phyloP scores from a whole-genome alignment of 495 filamentous ascomycete species.

The Aspergillus sparsus region DNA sequence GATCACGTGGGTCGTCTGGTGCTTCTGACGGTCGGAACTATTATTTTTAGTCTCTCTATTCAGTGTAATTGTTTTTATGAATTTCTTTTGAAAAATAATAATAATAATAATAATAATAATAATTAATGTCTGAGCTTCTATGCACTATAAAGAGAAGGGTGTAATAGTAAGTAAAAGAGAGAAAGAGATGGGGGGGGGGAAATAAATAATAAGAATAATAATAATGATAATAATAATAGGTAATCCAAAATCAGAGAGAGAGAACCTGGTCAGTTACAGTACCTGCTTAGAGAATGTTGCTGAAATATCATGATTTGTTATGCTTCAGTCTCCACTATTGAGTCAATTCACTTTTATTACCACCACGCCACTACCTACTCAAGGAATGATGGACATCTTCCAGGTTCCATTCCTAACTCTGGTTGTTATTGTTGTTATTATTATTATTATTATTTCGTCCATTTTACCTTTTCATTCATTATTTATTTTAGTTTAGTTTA shows the following conservation, averaged over 20 bases:
- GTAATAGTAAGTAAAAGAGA: too few relatives aligned
- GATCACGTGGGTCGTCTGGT: conserved; percentile 14
- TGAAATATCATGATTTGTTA: neutral
- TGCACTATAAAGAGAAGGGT: too few relatives aligned
- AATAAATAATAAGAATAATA: neutral
- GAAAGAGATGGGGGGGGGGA: too few relatives aligned
- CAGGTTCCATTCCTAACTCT: neutral
- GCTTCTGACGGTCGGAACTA: neutral
- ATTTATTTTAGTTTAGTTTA: neutral
- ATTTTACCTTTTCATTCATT: neutral
- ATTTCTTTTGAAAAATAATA: neutral
- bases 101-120: neutral
- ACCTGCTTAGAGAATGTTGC: neutral
- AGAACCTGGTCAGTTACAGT: neutral
- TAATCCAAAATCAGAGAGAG: neutral
- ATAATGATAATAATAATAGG: neutral
- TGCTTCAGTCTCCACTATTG: conserved; percentile 2
- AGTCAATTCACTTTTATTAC: neutral
- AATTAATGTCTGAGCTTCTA: too few relatives aligned
- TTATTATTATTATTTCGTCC: neutral
- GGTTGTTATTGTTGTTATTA: neutral
- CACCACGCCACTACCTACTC: neutral
- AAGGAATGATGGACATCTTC: neutral
- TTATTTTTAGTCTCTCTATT: conserved; percentile 4
- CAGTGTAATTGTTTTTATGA: neutral